phyloP scores from a whole-genome alignment of 1,284 basidiomycete genomes.

The Microbotryum saponariae region DNA sequence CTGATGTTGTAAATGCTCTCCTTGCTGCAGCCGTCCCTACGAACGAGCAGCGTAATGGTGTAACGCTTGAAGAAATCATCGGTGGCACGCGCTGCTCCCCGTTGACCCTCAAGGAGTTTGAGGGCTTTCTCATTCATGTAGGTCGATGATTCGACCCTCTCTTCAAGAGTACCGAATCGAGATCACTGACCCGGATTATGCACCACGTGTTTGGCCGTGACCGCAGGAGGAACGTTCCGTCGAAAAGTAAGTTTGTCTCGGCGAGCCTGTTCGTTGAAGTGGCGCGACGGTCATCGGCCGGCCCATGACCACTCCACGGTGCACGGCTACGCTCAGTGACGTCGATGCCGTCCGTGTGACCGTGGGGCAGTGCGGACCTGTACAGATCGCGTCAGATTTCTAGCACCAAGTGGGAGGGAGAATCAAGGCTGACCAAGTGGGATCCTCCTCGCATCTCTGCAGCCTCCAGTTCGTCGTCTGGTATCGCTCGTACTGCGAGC shows the following conservation, averaged over 20 bases:
- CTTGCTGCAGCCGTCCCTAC: too few relatives aligned
- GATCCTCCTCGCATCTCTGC: background rate
- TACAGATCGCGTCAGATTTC: background rate
- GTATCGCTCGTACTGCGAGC: slow-evolving; percentile 15
- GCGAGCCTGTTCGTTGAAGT: background rate
- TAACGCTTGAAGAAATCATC: slow-evolving; percentile 15
- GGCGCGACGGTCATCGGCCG: background rate
- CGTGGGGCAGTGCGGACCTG: background rate
- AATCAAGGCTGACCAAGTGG: background rate
- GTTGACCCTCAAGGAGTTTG: slow-evolving; percentile 16
- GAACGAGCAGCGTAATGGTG: slow-evolving; percentile 4
- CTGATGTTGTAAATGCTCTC: too few relatives aligned
- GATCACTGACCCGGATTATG: background rate
- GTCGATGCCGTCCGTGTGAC: background rate
- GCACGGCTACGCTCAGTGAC: background rate
- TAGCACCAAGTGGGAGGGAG: background rate
- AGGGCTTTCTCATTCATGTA: slow-evolving; percentile 16
- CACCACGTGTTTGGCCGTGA: background rate
- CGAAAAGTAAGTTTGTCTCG: slow-evolving; percentile 7
- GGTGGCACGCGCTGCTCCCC: slow-evolving; percentile 11
- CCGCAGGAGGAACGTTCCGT: slow-evolving; percentile 15
- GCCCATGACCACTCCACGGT: background rate
- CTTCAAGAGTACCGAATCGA: background rate
- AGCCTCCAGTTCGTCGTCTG: slow-evolving; percentile 12
- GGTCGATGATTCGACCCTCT: background rate